These are phyloP conservation scores for Microbotryum violaceum DNA, from an alignment of 1,284 basidiomycete species.

Conservation along the genomic window DNA sequence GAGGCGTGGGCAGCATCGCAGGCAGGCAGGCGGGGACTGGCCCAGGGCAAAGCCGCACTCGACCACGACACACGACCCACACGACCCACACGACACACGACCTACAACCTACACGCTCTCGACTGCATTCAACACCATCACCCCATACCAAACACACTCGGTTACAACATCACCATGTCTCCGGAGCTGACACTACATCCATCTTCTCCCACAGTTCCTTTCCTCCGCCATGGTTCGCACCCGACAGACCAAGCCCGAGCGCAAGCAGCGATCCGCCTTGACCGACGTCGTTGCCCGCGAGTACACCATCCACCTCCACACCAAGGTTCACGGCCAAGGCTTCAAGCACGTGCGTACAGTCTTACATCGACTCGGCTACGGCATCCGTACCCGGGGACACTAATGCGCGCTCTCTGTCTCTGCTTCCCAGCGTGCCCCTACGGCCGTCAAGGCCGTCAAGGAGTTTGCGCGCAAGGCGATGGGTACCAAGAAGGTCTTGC, in stretches of 20 bases:
- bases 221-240: constrained; percentile 24
- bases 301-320: constrained; percentile 39
- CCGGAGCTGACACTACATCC: too few species aligned
- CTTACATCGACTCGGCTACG: neutral
- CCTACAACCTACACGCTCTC: too few species aligned
- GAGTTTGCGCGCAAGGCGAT: constrained; percentile 84
- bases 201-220: too few species aligned
- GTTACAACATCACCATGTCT: too few species aligned
- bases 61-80: too few species aligned
- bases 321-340: constrained; percentile 32
- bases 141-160: too few species aligned
- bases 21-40: too few species aligned
- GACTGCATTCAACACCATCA: too few species aligned
- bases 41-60: too few species aligned
- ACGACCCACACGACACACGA: too few species aligned
- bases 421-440: constrained; percentile 53
- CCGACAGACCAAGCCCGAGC: constrained; percentile 30
- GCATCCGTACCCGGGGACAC: neutral
- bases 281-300: constrained; percentile 89
- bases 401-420: neutral
- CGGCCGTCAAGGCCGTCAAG: constrained; percentile 84
- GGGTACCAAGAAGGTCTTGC: constrained; percentile 83
- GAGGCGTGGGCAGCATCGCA: too few species aligned
- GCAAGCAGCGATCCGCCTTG: constrained; percentile 53
- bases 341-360: constrained; percentile 33